phyloP scores from a whole-genome alignment of 2,329 filamentous ascomycete genomes.

The Xylariaceae sp. region DNA sequence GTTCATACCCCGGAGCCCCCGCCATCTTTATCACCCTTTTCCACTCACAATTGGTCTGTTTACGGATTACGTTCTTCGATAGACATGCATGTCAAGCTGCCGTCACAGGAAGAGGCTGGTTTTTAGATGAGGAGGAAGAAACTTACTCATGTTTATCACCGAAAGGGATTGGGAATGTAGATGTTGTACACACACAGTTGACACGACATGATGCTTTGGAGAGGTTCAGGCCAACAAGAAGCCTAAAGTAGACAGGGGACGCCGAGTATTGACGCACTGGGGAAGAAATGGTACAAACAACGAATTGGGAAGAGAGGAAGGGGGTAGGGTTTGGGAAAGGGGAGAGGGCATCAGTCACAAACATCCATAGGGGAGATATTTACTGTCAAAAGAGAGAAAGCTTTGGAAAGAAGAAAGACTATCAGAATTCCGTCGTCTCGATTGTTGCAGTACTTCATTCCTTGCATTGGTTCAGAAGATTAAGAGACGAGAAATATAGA shows the following conservation, averaged over 20 bases:
- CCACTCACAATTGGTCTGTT: background rate
- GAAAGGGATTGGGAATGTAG: background rate
- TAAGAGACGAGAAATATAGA: too few relatives aligned
- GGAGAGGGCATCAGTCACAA: too few relatives aligned
- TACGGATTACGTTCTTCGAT: background rate
- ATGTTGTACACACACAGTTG: background rate
- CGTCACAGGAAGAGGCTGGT: background rate
- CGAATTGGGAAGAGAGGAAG: background rate
- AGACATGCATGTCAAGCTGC: background rate
- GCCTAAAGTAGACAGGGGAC: background rate
- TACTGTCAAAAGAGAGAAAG: background rate
- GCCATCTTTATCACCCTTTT: background rate
- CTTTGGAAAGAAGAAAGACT: conserved; percentile 12
- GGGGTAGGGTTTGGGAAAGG: background rate
- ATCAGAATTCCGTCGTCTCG: too few relatives aligned
- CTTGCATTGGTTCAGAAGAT: too few relatives aligned
- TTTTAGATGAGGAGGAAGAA: background rate
- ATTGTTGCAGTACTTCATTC: too few relatives aligned
- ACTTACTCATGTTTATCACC: background rate
- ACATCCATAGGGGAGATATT: conserved; percentile 1
- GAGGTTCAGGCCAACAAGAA: background rate
- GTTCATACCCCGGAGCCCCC: background rate
- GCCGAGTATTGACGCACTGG: background rate
- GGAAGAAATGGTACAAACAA: background rate
- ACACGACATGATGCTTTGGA: background rate